Percentiles rank a stretch among this genome's conserved stretches.
phyloP scores from a whole-genome alignment of 805 yeast genomes.

The Metschnikowia cerradonensis region DNA sequence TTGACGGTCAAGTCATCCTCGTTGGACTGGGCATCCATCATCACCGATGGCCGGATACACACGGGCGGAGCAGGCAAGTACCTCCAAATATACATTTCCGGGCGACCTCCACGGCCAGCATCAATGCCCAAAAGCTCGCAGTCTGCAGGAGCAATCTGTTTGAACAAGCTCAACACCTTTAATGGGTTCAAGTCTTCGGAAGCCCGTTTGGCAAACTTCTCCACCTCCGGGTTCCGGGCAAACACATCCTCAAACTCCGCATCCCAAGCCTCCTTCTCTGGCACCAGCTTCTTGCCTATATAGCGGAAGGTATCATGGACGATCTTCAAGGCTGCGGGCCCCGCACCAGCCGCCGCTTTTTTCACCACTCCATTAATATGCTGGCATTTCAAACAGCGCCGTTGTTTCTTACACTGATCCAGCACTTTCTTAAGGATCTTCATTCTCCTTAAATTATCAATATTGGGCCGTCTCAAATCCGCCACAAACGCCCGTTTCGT shows the following conservation, averaged over 20 bases:
- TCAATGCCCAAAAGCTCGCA: conserved; percentile 92
- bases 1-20: conserved; percentile 97
- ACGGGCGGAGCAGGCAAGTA: conserved; percentile 98
- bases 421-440: conserved; percentile 72
- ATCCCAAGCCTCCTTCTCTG: conserved; percentile 85
- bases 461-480: conserved; percentile 84
- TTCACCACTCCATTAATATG: conserved; percentile 94
- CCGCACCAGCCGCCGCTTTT: conserved; percentile 88
- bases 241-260: conserved; percentile 76
- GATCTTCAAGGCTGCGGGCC: conserved; percentile 90
- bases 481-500: conserved; percentile 62
- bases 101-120: conserved; percentile 83
- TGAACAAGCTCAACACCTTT: conserved; percentile 81
- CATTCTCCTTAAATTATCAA: conserved; percentile 92
- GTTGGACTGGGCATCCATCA: conserved; percentile 87
- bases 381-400: conserved; percentile 84
- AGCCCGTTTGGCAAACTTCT: conserved; percentile 78
- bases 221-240: conserved; percentile 78
- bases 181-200: conserved; percentile 93
- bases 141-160: conserved; percentile 79
- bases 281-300: conserved; percentile 84
- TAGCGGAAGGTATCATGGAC: conserved; percentile 95
- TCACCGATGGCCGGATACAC: conserved; percentile 95
- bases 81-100: conserved; percentile 95
- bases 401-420: conserved; percentile 93